Conservation (phyloP, 768 basidiomycete species). For the Tulasnella sp. region DNA sequence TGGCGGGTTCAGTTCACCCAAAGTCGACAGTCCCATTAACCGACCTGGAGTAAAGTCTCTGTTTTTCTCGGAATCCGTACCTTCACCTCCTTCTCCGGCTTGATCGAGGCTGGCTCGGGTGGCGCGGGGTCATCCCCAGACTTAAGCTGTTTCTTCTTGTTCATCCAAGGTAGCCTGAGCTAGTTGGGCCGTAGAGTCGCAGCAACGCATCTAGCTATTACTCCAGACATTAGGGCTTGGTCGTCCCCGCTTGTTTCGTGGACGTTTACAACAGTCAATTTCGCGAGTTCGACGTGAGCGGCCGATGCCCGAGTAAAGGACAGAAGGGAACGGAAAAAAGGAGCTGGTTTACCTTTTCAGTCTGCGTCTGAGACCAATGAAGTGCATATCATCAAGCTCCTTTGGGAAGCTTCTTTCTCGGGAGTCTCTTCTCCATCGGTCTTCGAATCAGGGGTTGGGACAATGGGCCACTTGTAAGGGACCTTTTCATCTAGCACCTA, state of each 20-base stretch:
- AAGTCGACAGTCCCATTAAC: slow-evolving; percentile 82
- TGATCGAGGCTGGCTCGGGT: slow-evolving; percentile 15
- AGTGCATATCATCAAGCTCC: slow-evolving; percentile 71
- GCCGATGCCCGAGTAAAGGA: no score
- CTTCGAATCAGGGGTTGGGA: background rate
- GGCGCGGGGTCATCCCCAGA: background rate
- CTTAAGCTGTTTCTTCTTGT: slow-evolving; percentile 19
- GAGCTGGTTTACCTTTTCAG: slow-evolving; percentile 52
- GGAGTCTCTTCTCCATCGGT: slow-evolving; percentile 42
- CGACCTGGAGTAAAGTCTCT: slow-evolving; percentile 70
- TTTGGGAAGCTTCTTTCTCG: slow-evolving; percentile 52
- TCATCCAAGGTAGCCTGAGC: slow-evolving; percentile 12
- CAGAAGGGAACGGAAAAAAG: background rate
- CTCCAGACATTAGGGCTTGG: slow-evolving; percentile 6
- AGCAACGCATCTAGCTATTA: slow-evolving; percentile 26
- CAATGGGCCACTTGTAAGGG: slow-evolving; percentile 10
- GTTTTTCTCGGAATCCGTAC: slow-evolving; percentile 76
- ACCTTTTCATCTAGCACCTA: slow-evolving; percentile 56
- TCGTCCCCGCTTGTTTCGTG: slow-evolving; percentile 45
- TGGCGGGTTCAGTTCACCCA: slow-evolving; percentile 46
- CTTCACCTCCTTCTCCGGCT: slow-evolving; percentile 38
- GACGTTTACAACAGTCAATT: slow-evolving; percentile 60
- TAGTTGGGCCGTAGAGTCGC: slow-evolving; percentile 23
- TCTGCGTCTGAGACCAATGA: slow-evolving; percentile 66
- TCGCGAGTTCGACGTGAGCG: slow-evolving; percentile 58